Base-by-base conservation (phyloP, 2,329 filamentous ascomycete genomes). In the Fusarium albosuccineum region DNA sequence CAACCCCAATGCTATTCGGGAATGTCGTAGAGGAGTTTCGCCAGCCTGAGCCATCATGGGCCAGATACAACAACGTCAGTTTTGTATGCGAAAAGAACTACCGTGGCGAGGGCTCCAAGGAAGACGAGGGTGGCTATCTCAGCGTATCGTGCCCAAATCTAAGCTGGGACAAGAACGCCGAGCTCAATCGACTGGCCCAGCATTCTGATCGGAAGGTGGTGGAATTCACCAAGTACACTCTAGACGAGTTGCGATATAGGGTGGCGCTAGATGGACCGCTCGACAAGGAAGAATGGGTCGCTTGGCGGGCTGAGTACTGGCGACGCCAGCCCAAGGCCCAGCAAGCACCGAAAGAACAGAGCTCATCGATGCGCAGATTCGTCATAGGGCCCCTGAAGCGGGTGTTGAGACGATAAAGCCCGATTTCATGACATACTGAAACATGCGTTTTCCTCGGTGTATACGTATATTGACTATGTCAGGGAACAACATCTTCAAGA, bases 181-280 rank as follows among this genome's bases (percentile, higher is more conserved):
- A 39, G 27, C 50, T 65, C 6, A 22, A 40, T 30, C 50, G 6
- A 13, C 44, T 59, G 22, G 44, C 17, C 26, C 53, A 55, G 11
- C 34, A 39, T 16, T 10, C 54, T 29, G 40, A 34, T 33, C 44
- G 44, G 17, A 6, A 62, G 45, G 16, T 4, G 6, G 4, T 10
- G 9, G 45, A 62, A 22, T 11, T 5, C 8, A 13, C 11, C 41
- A 40, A 41, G 22, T 34, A 55, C 17, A 14, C 42, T 54, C 9
- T 3, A 33, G 48, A 50, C 5, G 42, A n/a, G 16, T 16, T 64
- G n/a, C 30, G 44, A 4, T 26, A 53, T 9, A 54, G 26, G n/a
- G 53, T 45, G 3, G 52, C 57, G 10, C 42, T 64, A 9, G 57
- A 60, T 22, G 57, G 57, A 5, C 62, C 62, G 8, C 41, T 64